These are phyloP conservation scores for Centaurea solstitialis DNA, from an alignment of 129 eudicot species.

Conservation along the genomic window DNA sequence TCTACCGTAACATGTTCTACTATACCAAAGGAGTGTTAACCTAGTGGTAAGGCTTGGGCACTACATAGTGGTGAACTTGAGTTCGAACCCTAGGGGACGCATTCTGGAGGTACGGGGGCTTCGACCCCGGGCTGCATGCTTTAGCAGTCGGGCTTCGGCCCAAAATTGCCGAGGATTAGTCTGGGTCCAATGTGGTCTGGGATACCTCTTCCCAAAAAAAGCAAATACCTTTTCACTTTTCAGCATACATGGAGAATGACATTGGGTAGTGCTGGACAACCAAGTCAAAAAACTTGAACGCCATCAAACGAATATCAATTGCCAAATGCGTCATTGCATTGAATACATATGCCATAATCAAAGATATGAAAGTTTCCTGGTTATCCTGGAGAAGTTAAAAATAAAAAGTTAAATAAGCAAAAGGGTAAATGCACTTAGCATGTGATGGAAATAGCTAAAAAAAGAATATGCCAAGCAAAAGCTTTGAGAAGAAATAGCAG, in stretches of 20 bases:
- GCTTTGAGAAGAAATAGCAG: not conserved
- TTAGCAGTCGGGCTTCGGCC: too few species aligned
- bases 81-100: too few species aligned
- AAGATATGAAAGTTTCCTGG: slow-evolving; percentile 75
- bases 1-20: too few species aligned
- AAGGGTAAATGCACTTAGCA: slow-evolving; percentile 3
- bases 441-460: slow-evolving; percentile 1
- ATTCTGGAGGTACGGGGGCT: too few species aligned
- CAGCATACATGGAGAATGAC: slow-evolving; percentile 75
- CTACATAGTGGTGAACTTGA: too few species aligned
- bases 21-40: too few species aligned
- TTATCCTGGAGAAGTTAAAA: slow-evolving; percentile 62
- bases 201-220: too few species aligned
- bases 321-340: slow-evolving; percentile 92
- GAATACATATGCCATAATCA: slow-evolving; percentile 87
- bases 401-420: slow-evolving; percentile 8
- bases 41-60: too few species aligned
- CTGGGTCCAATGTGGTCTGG: too few species aligned
- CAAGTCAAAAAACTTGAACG: slow-evolving; percentile 85
- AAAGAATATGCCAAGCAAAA: slow-evolving; percentile 16
- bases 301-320: slow-evolving; percentile 85
- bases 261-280: slow-evolving; percentile 70
- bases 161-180: too few species aligned
- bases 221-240: slow-evolving; percentile 76
- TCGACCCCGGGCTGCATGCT: too few species aligned